Conservation (phyloP, 2,329 filamentous ascomycete genomes). For the Botrytis hyacinthi region DNA sequence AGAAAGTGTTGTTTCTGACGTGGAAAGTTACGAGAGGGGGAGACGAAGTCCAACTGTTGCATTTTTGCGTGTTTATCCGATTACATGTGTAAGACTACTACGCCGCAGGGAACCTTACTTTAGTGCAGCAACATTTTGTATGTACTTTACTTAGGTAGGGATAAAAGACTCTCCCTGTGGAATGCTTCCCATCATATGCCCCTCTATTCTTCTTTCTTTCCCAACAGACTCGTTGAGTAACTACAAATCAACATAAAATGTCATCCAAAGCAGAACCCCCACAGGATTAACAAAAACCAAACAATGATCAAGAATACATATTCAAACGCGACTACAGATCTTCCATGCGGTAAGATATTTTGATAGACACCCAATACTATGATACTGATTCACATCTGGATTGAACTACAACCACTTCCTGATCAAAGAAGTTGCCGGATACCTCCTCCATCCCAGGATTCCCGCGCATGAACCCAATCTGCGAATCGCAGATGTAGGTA, state of each 20-base stretch:
- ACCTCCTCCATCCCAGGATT: neutral
- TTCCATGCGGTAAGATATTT: neutral
- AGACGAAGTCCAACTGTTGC: neutral
- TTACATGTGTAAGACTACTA: neutral
- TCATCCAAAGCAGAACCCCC: neutral
- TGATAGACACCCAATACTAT: neutral
- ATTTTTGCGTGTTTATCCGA: neutral
- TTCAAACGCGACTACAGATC: neutral
- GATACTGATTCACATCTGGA: neutral
- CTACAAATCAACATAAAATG: neutral
- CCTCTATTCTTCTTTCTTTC: neutral
- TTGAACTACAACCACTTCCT: neutral
- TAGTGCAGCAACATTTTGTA: neutral
- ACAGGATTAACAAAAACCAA: neutral
- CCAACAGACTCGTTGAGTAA: fast-evolving
- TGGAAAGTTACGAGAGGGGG: neutral
- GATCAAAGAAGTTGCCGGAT: neutral
- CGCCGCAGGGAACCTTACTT: neutral
- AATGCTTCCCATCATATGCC: neutral
- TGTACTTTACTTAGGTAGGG: neutral
- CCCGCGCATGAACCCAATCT: neutral
- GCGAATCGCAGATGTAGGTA: neutral
- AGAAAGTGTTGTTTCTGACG: neutral
- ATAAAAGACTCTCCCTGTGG: neutral
- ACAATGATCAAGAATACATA: neutral